Evolutionary conservation across 768 basidiomycete species (phyloP), one percentile per base, ranked within the genome.

Genomic region (Naganishia onofrii): DNA sequence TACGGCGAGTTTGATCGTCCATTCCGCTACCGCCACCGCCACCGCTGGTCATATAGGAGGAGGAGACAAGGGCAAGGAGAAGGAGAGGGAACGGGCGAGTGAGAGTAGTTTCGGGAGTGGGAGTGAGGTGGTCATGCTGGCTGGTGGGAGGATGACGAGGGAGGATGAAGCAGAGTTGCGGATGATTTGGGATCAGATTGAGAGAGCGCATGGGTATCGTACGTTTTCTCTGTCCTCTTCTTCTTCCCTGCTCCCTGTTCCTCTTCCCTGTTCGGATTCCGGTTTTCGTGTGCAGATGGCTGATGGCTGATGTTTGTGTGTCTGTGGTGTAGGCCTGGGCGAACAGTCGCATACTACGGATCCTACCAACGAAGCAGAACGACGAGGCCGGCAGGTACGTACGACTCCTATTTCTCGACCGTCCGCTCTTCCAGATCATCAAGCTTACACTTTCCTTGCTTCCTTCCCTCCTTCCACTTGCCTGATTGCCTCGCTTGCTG

Each of bases 81-180:
- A 51, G 48, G 48, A 13, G 6, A 51, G 13, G 48, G 15, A 46
- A 21, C 46, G 46, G 8, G 19, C 48, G 21, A 51, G 48, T 23
- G 48, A 23, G n/a, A 51, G 48, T 51, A 51, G 48, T 23, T n/a
- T 51, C 21, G 48, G 12, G 12, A 51, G 48, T 51, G 48, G 12
- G 12, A 51, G 48, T 51, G 48, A 51, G 4, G 23, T 26, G n/a
- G 48, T 51, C 21, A 51, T 51, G 48, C 21, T 51, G n/a, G 48
- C 21, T 26, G 60, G 60, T 12, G 12, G 84, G 12, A 86, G 88
- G 82, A 82, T 85, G 73, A 82, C 83, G 26, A 81, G 82, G 70
- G 71, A 86, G 69, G 89, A 87, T 79, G 85, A 84, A 76, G 84
- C 84, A 8, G 84, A 85, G 70, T 82, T 84, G 75, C 72, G 74